Evolutionary conservation across 1,139 yeast genomes (phyloP).

Genomic region (Saccharomyces hybrid): DNA sequence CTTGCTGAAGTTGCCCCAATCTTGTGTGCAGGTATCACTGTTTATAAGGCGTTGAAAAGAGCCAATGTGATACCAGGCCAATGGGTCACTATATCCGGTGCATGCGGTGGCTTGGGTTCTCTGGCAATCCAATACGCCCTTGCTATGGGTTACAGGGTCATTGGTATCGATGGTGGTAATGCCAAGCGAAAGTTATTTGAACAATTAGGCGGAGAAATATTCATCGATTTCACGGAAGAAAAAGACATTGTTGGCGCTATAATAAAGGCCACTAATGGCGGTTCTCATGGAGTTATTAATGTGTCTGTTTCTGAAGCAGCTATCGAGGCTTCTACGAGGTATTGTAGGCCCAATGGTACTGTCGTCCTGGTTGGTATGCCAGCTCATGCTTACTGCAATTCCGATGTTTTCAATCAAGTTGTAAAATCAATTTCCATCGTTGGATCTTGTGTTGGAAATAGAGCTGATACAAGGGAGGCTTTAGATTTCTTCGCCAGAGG

Average conservation of each 20-base stretch:
- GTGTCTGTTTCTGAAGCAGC: constrained; percentile 75
- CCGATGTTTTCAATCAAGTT: constrained; percentile 52
- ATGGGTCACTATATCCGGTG: constrained; percentile 78
- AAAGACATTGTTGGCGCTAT: constrained; percentile 51
- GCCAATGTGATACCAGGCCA: constrained; percentile 62
- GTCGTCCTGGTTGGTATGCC: constrained; percentile 80
- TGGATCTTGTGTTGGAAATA: constrained; percentile 66
- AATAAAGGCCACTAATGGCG: constrained; percentile 56
- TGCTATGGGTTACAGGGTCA: constrained; percentile 73
- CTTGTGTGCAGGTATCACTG: constrained; percentile 78
- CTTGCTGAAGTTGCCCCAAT: constrained; percentile 73
- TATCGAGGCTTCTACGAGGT: constrained; percentile 58
- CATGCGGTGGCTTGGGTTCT: constrained; percentile 81
- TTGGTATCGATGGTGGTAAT: constrained; percentile 70
- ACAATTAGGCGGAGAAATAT: constrained; percentile 62
- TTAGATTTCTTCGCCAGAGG: constrained; percentile 61
- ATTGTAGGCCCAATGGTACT: constrained; percentile 68
- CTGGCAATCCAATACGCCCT: constrained; percentile 74
- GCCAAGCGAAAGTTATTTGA: constrained; percentile 52
- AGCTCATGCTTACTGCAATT: constrained; percentile 55
- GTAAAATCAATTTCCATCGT: constrained; percentile 48
- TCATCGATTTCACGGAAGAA: constrained; percentile 51
- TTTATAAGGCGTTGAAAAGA: constrained; percentile 72
- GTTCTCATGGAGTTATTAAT: constrained; percentile 73
- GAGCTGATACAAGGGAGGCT: constrained; percentile 66